Base-by-base conservation (phyloP, 306 rosid species). In the Cicer judaicum region DNA sequence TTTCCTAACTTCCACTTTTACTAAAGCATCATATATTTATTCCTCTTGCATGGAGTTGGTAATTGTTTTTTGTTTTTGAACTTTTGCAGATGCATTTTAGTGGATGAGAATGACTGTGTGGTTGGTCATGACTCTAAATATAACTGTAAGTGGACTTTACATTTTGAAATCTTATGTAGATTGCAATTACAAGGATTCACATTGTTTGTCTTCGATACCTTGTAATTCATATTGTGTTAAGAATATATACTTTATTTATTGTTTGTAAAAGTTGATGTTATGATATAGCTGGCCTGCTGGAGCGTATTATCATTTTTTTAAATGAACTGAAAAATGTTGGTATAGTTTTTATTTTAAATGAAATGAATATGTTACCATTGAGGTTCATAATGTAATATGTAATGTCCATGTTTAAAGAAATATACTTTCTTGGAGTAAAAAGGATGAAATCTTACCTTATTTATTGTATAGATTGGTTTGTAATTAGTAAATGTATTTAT, bases 101-200 rank as follows among this genome's bases (percentile, higher is more conserved):
- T 95, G 82, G 98, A 95, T 78, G 98, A 90, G 96, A 92, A 86
- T n/a, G 99, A 95, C 70, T 74, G 36, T 4, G 97, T 90, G 12
- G 87, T 95, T 77, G 99, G 99, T 85, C 99, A 95, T 41, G 99
- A 95, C 34, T 86, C 91, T 77, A 95, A 95, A 81, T 95, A 95
- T 72, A 95, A 92, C 16, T 95, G 99, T 95, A 87, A 92, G 97
- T 84, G 53, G 4, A 39, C 16, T 50, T 36, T 68, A 68, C 14
- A 6, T 61, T 44, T 66, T 76, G 55, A 64, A 62, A 67, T 68
- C 60, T 62, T 43, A 15, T 10, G 64, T 41, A 34, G 10, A 70
- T 62, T 50, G 66, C 36, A 18, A 59, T 49, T 68, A 36, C 60
- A 41, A 59, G 16, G 76, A 8, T 36, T 60, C 5, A 38, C 12